A percentile compares a stretch with the other conserved stretches of the same genome.
These are phyloP conservation scores for Protostelium mycophagum DNA, from an alignment of 78 protist species.

Conservation along the genomic window DNA sequence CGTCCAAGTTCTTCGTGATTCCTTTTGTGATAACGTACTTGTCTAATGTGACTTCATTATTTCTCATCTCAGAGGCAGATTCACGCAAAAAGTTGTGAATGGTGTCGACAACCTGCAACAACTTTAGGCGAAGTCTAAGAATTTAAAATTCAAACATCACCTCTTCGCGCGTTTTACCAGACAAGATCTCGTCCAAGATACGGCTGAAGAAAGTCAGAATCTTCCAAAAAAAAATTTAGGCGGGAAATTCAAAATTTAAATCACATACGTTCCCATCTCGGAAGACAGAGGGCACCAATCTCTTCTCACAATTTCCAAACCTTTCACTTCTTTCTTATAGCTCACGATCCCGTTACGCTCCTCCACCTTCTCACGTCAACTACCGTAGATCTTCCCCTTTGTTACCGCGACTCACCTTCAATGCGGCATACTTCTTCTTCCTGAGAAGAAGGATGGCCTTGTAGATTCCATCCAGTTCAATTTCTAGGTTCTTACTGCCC, in stretches of 20 bases:
- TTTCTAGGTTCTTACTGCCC: slow-evolving; percentile 69
- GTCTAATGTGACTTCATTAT: slow-evolving; percentile 18
- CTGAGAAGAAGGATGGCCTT: slow-evolving; percentile 84
- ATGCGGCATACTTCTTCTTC: slow-evolving; percentile 98
- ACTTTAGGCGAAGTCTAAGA: too few relatives aligned
- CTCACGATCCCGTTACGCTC: neutral
- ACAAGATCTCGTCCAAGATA: slow-evolving; percentile 63
- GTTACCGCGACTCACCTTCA: neutral
- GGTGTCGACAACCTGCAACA: neutral
- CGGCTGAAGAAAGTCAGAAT: too few relatives aligned
- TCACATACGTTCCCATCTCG: slow-evolving; percentile 37
- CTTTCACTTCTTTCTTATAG: slow-evolving; percentile 80
- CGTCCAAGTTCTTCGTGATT: slow-evolving; percentile 83
- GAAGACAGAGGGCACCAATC: slow-evolving; percentile 96
- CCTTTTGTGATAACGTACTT: slow-evolving; percentile 78
- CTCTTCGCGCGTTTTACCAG: slow-evolving; percentile 14
- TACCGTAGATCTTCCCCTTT: neutral
- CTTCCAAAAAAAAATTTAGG: too few relatives aligned
- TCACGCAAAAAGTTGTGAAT: slow-evolving; percentile 16
- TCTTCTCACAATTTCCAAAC: slow-evolving; percentile 97
- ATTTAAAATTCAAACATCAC: too few relatives aligned
- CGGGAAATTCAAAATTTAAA: slow-evolving; percentile 5
- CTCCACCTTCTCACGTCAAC: neutral
- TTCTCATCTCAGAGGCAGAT: slow-evolving; percentile 10
- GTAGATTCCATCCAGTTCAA: slow-evolving; percentile 96